phyloP scores from a whole-genome alignment of 805 yeast species.

The Lachancea kluyveri region DNA sequence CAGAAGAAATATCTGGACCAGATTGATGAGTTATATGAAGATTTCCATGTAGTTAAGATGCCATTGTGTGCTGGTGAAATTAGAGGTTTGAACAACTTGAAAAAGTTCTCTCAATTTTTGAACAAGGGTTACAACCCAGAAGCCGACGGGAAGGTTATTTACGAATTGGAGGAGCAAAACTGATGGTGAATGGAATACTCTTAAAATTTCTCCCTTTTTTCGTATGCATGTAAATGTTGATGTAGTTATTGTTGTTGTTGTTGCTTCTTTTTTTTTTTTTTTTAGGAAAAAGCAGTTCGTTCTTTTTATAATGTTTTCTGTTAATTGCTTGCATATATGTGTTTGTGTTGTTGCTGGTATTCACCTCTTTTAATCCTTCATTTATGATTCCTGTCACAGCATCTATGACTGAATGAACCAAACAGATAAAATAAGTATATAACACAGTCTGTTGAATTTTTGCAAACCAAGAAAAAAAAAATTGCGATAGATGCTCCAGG shows the following conservation, averaged over 20 bases:
- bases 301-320: too few species aligned
- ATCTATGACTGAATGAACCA: neutral
- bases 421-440: neutral
- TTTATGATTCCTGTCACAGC: too few species aligned
- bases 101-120: constrained; percentile 75
- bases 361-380: too few species aligned
- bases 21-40: constrained; percentile 94
- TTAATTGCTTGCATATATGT: too few species aligned
- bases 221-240: too few species aligned
- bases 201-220: too few species aligned
- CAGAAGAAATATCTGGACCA: constrained; percentile 92
- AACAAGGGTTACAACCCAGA: constrained; percentile 71
- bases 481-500: constrained; percentile 17
- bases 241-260: too few species aligned
- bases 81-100: constrained; percentile 83
- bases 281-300: too few species aligned
- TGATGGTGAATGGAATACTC: constrained; percentile 6
- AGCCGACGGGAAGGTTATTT: constrained; percentile 37
- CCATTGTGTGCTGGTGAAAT: constrained; percentile 94
- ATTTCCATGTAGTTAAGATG: constrained; percentile 92
- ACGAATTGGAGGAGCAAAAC: constrained; percentile 31
- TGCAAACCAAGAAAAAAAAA: neutral
- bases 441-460: neutral
- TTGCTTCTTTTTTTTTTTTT: too few species aligned
- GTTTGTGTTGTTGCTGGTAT: too few species aligned